These are phyloP conservation scores for Dactylellina parvicollis DNA, from an alignment of 2,329 filamentous ascomycete genomes.

Conservation along the genomic window DNA sequence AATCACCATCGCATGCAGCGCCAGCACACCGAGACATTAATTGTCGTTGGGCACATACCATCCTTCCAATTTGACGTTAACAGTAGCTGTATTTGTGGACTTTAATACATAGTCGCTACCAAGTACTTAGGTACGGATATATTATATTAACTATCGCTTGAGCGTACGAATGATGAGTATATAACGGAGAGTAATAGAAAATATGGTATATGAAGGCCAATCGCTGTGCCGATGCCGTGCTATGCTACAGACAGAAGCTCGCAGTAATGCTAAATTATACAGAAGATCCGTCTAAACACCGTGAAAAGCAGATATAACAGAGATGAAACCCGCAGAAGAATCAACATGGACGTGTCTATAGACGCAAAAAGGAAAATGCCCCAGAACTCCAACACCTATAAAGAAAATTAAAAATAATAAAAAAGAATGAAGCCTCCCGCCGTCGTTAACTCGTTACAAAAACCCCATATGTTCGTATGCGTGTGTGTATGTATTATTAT, in stretches of 20 bases:
- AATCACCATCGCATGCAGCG: slow-evolving; percentile 23
- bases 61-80: no score
- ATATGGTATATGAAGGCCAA: not conserved
- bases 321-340: not conserved
- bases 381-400: not conserved
- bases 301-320: not conserved
- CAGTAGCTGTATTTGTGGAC: no score
- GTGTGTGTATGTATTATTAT: not conserved
- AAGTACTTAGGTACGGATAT: no score
- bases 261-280: not conserved
- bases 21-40: slow-evolving; percentile 30
- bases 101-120: no score
- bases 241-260: slow-evolving; percentile 1
- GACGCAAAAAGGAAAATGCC: not conserved
- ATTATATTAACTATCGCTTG: no score
- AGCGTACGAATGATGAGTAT: no score
- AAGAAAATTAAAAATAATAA: not conserved
- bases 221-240: slow-evolving; percentile 2
- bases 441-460: slow-evolving; percentile 8
- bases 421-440: not conserved
- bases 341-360: not conserved
- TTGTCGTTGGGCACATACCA: slow-evolving; percentile 27
- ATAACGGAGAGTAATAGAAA: no score
- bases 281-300: slow-evolving; percentile 35
- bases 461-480: slow-evolving; percentile 5